phyloP scores from a whole-genome alignment of 805 yeast species.

The Cyberlindnera maritima region DNA sequence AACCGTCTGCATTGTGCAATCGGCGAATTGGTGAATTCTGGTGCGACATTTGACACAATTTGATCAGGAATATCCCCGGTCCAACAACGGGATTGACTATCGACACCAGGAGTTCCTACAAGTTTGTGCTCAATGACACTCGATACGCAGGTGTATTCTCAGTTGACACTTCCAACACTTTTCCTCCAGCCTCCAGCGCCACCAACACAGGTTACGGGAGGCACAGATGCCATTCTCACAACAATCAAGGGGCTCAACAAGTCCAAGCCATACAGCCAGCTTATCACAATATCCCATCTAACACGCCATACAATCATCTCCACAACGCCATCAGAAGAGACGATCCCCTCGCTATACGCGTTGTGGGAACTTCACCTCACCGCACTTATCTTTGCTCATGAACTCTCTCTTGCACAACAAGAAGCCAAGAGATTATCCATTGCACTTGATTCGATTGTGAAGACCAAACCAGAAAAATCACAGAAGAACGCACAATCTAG shows the following conservation, averaged over 20 bases:
- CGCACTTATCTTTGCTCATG: conserved; percentile 21
- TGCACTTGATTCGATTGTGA: conserved; percentile 20
- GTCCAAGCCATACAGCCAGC: conserved; percentile 7
- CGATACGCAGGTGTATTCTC: conserved; percentile 2
- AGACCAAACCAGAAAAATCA: not conserved
- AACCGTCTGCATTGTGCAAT: not conserved
- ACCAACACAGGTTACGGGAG: not conserved
- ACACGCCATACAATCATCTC: conserved; percentile 8
- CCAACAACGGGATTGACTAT: not conserved
- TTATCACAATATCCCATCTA: conserved; percentile 13
- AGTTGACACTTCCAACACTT: conserved; percentile 9
- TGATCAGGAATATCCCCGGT: not conserved
- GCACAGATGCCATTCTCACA: conserved; percentile 2
- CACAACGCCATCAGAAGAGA: not conserved
- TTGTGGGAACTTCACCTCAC: conserved; percentile 28
- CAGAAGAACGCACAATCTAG: not conserved
- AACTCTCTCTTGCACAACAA: conserved; percentile 25
- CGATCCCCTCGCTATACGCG: conserved; percentile 5
- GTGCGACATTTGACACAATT: conserved; percentile 1
- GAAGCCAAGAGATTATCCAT: conserved; percentile 24
- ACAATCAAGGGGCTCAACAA: conserved; percentile 1
- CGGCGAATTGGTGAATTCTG: not conserved
- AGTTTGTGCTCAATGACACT: conserved; percentile 2
- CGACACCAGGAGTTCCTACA: no score
- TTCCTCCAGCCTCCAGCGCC: conserved; percentile 14